These are phyloP conservation scores for Ceriops decandra DNA, from an alignment of 345 rosid genomes.

Conservation along the genomic window DNA sequence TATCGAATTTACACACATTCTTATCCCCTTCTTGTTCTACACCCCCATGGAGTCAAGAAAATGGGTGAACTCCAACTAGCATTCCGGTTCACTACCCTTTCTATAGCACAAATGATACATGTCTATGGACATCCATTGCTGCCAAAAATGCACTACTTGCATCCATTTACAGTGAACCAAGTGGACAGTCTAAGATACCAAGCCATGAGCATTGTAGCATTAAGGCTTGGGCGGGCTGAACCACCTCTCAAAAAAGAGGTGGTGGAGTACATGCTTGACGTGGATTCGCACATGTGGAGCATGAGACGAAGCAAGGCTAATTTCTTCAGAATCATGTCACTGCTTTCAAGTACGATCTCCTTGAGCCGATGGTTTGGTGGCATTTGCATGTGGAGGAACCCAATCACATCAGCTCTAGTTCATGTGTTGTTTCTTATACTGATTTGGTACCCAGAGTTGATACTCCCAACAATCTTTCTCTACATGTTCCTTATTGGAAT, in stretches of 20 bases:
- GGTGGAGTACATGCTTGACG: constrained; percentile 83
- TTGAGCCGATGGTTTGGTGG: constrained; percentile 54
- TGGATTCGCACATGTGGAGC: constrained; percentile 85
- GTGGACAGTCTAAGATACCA: constrained; percentile 67
- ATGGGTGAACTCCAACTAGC: constrained; percentile 76
- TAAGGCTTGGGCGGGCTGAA: constrained; percentile 73
- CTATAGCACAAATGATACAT: constrained; percentile 59
- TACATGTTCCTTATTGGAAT: constrained; percentile 75
- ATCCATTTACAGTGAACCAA: constrained; percentile 77
- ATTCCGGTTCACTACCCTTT: constrained; percentile 58
- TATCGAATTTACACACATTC: constrained; percentile 68
- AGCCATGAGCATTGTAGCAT: constrained; percentile 75
- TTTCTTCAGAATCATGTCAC: constrained; percentile 71
- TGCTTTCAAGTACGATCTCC: constrained; percentile 46
- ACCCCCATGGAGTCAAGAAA: constrained; percentile 67
- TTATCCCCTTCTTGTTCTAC: constrained; percentile 69
- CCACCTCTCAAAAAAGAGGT: constrained; percentile 84
- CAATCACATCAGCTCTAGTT: constrained; percentile 57
- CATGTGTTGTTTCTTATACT: constrained; percentile 61
- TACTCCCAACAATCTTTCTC: constrained; percentile 64
- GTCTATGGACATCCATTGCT: constrained; percentile 63
- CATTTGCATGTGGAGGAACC: constrained; percentile 68
- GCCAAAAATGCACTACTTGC: constrained; percentile 85
- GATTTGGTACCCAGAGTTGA: constrained; percentile 68
- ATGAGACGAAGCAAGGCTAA: constrained; percentile 93